Conservation (phyloP, 306 rosid genomes). For the Acacia melanoxylon region DNA sequence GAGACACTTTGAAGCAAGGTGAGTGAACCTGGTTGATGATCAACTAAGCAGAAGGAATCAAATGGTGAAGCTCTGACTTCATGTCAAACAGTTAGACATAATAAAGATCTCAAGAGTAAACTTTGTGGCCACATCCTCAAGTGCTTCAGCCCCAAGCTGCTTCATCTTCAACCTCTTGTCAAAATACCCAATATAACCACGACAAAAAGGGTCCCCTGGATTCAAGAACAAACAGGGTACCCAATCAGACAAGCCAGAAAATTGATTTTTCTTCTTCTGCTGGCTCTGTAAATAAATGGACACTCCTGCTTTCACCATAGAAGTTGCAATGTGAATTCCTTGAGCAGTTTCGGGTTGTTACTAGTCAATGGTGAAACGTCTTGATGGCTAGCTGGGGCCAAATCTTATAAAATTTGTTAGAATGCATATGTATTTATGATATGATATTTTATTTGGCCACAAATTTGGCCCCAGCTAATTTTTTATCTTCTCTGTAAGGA, state of each 20-base stretch:
- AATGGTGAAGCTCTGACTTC: constrained; percentile 6
- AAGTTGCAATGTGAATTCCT: constrained; percentile 17
- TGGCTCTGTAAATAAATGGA: not conserved
- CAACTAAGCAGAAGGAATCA: constrained; percentile 39
- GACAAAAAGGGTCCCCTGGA: constrained; percentile 30
- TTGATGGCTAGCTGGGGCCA: no score
- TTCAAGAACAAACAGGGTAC: constrained; percentile 38
- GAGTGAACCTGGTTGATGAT: constrained; percentile 12
- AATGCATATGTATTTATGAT: no score
- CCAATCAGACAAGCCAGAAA: constrained; percentile 16
- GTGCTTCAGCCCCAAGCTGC: constrained; percentile 16
- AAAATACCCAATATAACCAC: constrained; percentile 37
- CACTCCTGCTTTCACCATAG: constrained; percentile 12
- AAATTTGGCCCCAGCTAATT: no score
- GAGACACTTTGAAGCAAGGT: not conserved
- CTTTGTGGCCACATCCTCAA: constrained; percentile 27
- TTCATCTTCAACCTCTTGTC: constrained; percentile 32
- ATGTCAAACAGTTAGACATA: not conserved
- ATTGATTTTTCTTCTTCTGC: not conserved
- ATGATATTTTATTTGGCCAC: no score
- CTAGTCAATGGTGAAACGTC: no score
- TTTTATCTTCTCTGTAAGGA: no score
- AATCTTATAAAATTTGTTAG: no score
- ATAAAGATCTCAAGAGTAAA: not conserved
- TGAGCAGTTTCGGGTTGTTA: not conserved